Base-by-base conservation (phyloP, 306 rosid species). In the Dalbergia cochinchinensis region DNA sequence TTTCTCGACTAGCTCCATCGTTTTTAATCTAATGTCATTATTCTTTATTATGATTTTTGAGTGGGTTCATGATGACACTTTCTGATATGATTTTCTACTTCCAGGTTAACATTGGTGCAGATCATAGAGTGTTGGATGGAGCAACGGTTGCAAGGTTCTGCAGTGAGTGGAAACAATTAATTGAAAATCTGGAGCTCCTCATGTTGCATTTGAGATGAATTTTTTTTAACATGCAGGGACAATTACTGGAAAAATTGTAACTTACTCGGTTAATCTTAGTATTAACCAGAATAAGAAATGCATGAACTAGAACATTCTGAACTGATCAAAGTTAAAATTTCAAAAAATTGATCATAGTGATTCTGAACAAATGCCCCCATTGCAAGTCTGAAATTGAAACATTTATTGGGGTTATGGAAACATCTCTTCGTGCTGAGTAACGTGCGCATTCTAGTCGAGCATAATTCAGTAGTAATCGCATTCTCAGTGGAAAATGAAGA, bases 41-140 rank as follows among this genome's bases (percentile, higher is more conserved):
- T 42, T 54, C 15, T 31, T 67, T 61, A 51, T 51, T 16, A 42
- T 33, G 33, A 80, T 57, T 20, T 54, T 70, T 44, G 39, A 60
- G 62, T 61, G 48, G 55, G 67, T 69, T 62, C 18, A 62, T 62
- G 73, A 55, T 77, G 83, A 71, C 42, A 8, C 59, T 59, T 26
- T 48, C 61, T 82, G 42, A 77, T 71, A 66, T 10, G 9, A 50
- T 65, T 44, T 26, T 61, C 6, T 57, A 70, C 37, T 20, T 76
- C 67, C 92, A 95, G 99, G 89, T 90, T 31, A 95, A 95, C 83
- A 82, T 95, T 76, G 98, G 99, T 7, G 97, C 99, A 7, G 96
- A 95, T 85, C 99, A 95, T 69, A 88, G 99, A 86, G 99, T 95
- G 14, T 71, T 95, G 89, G 99, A 95, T 35, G 97, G 99, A 86